Evolutionary conservation across 202 grass and related monocot species (phyloP), one percentile per base, ranked within the genome.

Genomic region (Musa balbisiana): DNA sequence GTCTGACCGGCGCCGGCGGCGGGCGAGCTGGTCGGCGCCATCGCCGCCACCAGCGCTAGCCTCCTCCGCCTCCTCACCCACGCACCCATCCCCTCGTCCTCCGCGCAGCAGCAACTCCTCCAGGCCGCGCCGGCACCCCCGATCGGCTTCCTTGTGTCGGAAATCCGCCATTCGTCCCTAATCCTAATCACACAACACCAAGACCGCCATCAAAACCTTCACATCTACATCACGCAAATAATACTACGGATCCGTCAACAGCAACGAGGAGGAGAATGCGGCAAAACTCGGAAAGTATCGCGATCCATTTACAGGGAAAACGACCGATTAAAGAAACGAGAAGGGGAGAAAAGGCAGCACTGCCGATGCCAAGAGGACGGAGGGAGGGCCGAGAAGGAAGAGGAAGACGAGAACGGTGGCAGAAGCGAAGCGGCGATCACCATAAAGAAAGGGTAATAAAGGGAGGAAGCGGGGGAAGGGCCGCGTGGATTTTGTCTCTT

Each of bases 1-100:
- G 78, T 80, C 69, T 14, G 78, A 80, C 72, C 76, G 27, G 58
- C 76, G 73, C 67, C 84, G 1, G 67, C 43, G 10, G 2, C 84
- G 74, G 20, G 60, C 74, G 10, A 77, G 43, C 49, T 52, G 60
- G 20, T 77, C 74, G 3, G 73, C 25, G 15, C 69, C 79, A 0
- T 73, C 76, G 58, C 52, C 79, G 60, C 33, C 33, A 43, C 33
- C 4, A 43, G 33, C 60, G 43, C 49, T 60, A 16, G 73, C 66
- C 10, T 55, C 80, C 78, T 79, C 65, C 54, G 85, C 83, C 0
- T 73, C 79, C 56, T 71, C 52, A 43, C 69, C 65, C 56, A 59
- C 58, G 78, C 78, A 80, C 1, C 69, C 78, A 12, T 80, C 78
- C 27, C 58, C 70, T 19, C 70, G 78, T n/a, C 67, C 53, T 33